phyloP scores from a whole-genome alignment of 768 basidiomycete genomes.

The Collybiopsis confluens region DNA sequence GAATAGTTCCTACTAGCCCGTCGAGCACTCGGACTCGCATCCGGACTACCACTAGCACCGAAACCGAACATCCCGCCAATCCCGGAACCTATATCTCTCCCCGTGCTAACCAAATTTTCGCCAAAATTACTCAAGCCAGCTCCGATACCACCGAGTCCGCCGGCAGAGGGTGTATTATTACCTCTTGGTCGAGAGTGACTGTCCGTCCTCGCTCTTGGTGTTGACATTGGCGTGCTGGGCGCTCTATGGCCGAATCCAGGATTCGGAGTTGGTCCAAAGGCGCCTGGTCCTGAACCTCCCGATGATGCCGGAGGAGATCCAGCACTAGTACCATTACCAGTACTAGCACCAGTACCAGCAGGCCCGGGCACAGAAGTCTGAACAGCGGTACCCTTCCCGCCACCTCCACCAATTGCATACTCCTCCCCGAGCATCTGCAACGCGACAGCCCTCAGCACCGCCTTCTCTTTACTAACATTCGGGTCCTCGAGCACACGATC shows the following conservation, averaged over 20 bases:
- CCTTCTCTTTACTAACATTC: constrained; percentile 48
- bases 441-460: constrained; percentile 72
- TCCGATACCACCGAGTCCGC: neutral
- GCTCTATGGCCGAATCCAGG: too few relatives aligned
- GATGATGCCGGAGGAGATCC: neutral
- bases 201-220: neutral
- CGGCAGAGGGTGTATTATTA: neutral
- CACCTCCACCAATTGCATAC: constrained; percentile 63
- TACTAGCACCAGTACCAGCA: too few relatives aligned
- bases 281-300: too few relatives aligned
- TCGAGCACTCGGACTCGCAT: constrained; percentile 4
- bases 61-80: neutral
- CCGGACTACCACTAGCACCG: neutral
- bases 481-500: constrained; percentile 71
- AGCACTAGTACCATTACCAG: neutral
- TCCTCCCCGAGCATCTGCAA: constrained; percentile 83
- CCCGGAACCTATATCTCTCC: constrained; percentile 4
- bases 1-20: neutral
- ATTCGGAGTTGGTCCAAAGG: too few relatives aligned
- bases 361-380: neutral
- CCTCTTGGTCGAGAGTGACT: neutral
- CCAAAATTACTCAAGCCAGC: neutral
- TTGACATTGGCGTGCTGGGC: neutral
- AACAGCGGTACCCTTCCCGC: neutral
- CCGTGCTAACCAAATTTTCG: neutral